Base-by-base conservation (phyloP, 2,329 filamentous ascomycete genomes). In the Exophiala lecanii-corni region DNA sequence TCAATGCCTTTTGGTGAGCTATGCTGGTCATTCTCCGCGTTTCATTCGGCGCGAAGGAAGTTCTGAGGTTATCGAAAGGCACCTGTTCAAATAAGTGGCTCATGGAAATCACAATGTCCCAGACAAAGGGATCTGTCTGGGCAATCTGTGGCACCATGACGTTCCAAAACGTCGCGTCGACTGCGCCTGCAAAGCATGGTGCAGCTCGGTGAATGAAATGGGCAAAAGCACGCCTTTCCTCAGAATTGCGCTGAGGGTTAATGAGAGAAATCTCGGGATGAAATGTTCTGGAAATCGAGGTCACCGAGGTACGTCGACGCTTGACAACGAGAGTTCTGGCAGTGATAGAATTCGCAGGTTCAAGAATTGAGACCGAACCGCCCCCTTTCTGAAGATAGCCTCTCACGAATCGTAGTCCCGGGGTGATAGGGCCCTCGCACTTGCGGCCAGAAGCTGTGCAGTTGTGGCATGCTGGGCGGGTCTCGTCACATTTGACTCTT, bases 91-190 rank as follows among this genome's bases (percentile, higher is more conserved):
- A 63, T 5, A 67, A 45, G 9, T 59, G 53, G 41, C 63, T 63
- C n/a, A 65, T 58, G 3, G 62, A 54, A 20, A 63, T 60, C 28
- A 66, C 59, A 12, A 63, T 59, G 55, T 66, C 61, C 62, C 64
- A 66, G 2, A 67, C 61, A 3, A 62, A 61, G 3, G 62, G 57
- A 37, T 65, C 61, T 20, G 41, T 56, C 9, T 58, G 60, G 33
- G 62, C 64, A 10, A 66, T 51, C 31, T 60, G 60, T 2, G 63
- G 63, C 3, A 67, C 55, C 20, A 61, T 43, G 1, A 50, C 59
- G n/a, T 53, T 49, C 64, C 64, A 66, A 39, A 67, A 65, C 20
- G 58, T 55, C 18, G 54, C 37, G 49, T 66, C 64, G 7, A 66
- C 39, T 3, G 48, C 55, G 13, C 64, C 64, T 2, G 60, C 59